Conservation (phyloP, 1,139 yeast species). For the Candida pseudoviswanathii region DNA sequence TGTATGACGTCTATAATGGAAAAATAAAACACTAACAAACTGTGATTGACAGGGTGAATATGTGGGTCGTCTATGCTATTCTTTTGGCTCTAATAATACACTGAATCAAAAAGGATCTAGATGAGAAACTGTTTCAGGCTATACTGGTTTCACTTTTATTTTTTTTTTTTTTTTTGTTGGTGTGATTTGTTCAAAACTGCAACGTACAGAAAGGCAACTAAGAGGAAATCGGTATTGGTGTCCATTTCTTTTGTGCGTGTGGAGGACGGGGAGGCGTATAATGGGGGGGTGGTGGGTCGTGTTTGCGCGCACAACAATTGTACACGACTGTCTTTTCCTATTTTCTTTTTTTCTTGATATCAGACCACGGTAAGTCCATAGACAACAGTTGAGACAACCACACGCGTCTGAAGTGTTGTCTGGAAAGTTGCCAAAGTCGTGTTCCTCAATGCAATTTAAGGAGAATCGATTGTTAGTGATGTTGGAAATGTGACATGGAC, state of each 20-base stretch:
- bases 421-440: no score
- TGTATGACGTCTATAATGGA: not conserved
- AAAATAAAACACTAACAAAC: no score
- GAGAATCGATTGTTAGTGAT: no score
- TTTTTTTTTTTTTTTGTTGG: not conserved
- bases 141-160: not conserved
- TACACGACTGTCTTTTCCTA: not conserved
- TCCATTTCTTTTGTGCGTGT: not conserved
- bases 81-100: not conserved
- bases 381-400: no score
- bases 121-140: not conserved
- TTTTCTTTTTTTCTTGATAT: not conserved
- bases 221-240: not conserved
- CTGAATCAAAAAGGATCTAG: not conserved
- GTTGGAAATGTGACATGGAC: no score
- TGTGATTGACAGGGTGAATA: not conserved
- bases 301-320: not conserved
- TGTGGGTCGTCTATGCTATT: not conserved
- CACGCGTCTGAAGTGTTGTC: no score
- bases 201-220: not conserved
- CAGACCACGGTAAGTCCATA: no score
- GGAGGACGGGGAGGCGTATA: no score
- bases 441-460: no score
- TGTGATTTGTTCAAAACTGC: constrained; percentile 1
- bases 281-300: no score